Percentiles rank a stretch among this genome's conserved stretches.
phyloP scores from a whole-genome alignment of 164 flowering plant genomes.

The Buxus sempervirens region DNA sequence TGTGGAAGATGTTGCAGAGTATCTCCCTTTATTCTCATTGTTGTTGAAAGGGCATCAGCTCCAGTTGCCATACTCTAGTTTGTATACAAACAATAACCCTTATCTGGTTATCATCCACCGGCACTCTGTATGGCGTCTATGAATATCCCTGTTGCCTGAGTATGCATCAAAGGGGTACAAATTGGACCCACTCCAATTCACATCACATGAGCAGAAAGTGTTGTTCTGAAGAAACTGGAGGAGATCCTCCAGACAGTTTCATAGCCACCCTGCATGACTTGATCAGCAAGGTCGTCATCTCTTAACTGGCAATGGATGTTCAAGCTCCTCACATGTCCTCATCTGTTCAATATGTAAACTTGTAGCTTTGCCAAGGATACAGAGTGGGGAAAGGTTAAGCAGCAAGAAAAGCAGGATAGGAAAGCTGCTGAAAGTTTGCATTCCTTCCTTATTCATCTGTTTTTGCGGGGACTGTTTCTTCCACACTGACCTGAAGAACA shows the following conservation, averaged over 20 bases:
- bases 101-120: constrained; percentile 12
- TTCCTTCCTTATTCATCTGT: too few species aligned
- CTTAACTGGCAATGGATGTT: constrained; percentile 22
- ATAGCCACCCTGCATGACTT: not conserved
- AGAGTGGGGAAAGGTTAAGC: not conserved
- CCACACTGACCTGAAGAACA: too few species aligned
- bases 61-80: too few species aligned
- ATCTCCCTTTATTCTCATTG: too few species aligned
- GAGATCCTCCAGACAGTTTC: constrained; percentile 19
- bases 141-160: not conserved
- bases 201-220: constrained; percentile 22
- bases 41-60: too few species aligned
- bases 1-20: too few species aligned
- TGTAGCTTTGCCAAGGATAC: not conserved
- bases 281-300: constrained; percentile 25
- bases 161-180: constrained; percentile 26
- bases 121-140: constrained; percentile 15
- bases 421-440: not conserved
- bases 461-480: too few species aligned
- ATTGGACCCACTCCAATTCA: constrained; percentile 12
- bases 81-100: too few species aligned
- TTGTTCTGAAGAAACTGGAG: constrained; percentile 18
- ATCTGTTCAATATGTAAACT: constrained; percentile 17
- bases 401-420: constrained; percentile 1
- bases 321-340: constrained; percentile 13